Evolutionary conservation across 1,139 yeast species (phyloP), one percentile per base, ranked within the genome.

Genomic region (Suhomyces maxii): DNA sequence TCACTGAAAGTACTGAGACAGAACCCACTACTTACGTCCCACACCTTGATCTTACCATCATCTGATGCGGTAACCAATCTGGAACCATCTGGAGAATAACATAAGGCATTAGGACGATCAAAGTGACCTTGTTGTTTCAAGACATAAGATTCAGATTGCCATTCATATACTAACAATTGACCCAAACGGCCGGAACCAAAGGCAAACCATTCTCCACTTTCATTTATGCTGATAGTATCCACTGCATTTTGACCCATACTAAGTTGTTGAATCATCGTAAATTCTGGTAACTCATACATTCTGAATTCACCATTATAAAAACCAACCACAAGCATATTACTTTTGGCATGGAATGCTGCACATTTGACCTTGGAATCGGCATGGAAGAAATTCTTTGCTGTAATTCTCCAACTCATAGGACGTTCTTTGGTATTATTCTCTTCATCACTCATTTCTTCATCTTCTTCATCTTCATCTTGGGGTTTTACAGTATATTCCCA

Each of bases 121-220:
- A 89, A 93, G 67, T 93, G 99, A 10, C 99, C 97, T 66, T 95
- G 99, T 64, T 93, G 99, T 63, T 93, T 91, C 54, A 93, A 74
- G 39, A 93, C 86, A 63, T 93, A 93, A 0, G 97, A 89, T 65
- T 93, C 99, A 3, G 96, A 88, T 70, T 93, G 97, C 99, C 99
- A 93, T 74, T 93, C 99, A 74, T 96, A 93, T 0, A 93, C 99
- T 50, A 93, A 71, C 46, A 93, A 71, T 67, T 93, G 99, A n/a
- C 99, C 99, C 34, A 89, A 69, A 58, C 84, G 85, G 14, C 91
- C 73, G 0, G 97, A 90, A 6, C 99, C 99, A 67, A 93, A 89
- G 0, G 97, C 96, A 40, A 95, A 72, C 99, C 99, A 93, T 66
- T 93, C 99, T 23, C 99, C 99, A 6, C 93, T 75, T 8, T 76